A percentile compares a stretch with the other conserved stretches of the same genome.
Evolutionary conservation across 495 filamentous ascomycete species (phyloP).

Genomic region (Penicillium subrubescens): DNA sequence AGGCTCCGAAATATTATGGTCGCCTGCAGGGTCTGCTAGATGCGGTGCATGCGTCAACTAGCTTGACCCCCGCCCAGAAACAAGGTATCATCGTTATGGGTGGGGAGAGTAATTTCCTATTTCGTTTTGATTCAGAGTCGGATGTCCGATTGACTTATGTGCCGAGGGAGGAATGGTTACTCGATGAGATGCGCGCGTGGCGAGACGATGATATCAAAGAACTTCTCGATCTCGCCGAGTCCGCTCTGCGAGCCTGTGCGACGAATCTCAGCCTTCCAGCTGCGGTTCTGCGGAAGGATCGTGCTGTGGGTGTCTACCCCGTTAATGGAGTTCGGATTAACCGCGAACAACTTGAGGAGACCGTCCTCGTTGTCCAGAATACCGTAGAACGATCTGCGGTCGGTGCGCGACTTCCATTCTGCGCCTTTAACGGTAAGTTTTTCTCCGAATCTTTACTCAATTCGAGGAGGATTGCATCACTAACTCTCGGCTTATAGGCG

Average conservation of each 20-base stretch:
- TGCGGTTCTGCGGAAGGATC: constrained; percentile 80
- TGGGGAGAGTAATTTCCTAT: constrained; percentile 87
- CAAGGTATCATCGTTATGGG: constrained; percentile 87
- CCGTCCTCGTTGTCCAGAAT: constrained; percentile 90
- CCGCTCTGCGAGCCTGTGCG: constrained; percentile 76
- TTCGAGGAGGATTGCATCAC: not conserved
- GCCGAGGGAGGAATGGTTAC: constrained; percentile 71
- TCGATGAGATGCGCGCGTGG: constrained; percentile 89
- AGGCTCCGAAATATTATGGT: constrained; percentile 77
- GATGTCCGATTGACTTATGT: constrained; percentile 55
- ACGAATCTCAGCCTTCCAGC: constrained; percentile 75
- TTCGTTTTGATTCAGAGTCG: constrained; percentile 60
- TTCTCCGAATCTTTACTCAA: not conserved
- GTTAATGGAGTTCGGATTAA: constrained; percentile 61
- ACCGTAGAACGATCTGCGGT: constrained; percentile 79
- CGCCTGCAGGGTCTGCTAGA: constrained; percentile 85
- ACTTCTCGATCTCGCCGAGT: constrained; percentile 85
- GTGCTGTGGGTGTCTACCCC: constrained; percentile 88
- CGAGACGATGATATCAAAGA: constrained; percentile 71
- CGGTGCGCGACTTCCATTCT: constrained; percentile 79
- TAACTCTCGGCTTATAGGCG: constrained; percentile 45
- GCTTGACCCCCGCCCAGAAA: constrained; percentile 63
- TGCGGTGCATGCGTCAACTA: constrained; percentile 64
- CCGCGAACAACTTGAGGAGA: constrained; percentile 92
- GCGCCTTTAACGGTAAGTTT: constrained; percentile 83